Base-by-base conservation (phyloP, 306 rosid genomes). In the Begonia masoniana region DNA sequence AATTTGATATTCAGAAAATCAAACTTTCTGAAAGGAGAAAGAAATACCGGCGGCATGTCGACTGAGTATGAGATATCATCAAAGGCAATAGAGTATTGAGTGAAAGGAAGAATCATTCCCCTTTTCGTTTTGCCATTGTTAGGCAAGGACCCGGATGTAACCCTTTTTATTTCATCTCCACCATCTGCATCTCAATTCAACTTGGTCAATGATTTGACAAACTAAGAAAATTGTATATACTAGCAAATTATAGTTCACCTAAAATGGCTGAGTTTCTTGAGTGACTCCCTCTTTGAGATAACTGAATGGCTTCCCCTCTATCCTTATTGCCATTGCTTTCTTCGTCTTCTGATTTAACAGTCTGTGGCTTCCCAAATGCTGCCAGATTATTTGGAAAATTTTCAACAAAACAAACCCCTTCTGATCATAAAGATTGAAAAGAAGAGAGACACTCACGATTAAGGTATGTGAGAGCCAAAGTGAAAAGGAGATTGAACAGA, bases 61-160 rank as follows among this genome's bases (percentile, higher is more conserved):
- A 85, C 87, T 0, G 91, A 73, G 72, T 85, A 85, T 13, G 59
- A 56, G 47, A 85, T 70, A 39, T 64, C 78, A 54, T 82, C 80
- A 59, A 85, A 85, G 68, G 74, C 62, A 31, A 81, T 70, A 43
- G 82, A 81, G 75, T 82, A 75, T 46, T 75, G 82, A 46, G 74
- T 82, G 66, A 85, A 85, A 46, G 95, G 91, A 85, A 82, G 91
- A 72, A 82, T 59, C 84, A 79, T 82, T 77, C 95, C 91, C 52
- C 52, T 77, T 72, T 65, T 74, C 55, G 36, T 71, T 9, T 12
- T 49, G 7, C 52, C 48, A 57, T 24, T 67, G 26, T 58, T 39
- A 60, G 55, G 42, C 24, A 55, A 35, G 13, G 62, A 63, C 19
- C 4, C 31, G 1, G 68, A 53, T 46, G 45, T 31, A 52, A 35